Evolutionary conservation across 805 yeast genomes (phyloP), one percentile per base, ranked within the genome.

Genomic region (Pichia rugopelliculosa): DNA sequence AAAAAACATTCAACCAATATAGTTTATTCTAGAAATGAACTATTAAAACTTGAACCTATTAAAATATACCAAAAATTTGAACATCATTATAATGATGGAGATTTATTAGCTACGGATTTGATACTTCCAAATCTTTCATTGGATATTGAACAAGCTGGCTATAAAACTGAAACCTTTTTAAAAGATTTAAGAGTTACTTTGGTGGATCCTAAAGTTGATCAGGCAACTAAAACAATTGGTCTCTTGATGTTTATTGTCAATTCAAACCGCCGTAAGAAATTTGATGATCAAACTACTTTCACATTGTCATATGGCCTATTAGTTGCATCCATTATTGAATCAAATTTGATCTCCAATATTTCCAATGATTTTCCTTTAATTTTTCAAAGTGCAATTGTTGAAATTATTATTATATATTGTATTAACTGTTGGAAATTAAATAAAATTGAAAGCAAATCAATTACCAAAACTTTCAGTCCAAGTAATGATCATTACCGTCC

Each of bases 371-470:
- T 56, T 0, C 55, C 61, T 21, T 45, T 61, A 6, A 59, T 53
- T n/a, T 13, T 59, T 37, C 46, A 67, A 15, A 57, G 64, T 40
- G 53, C 67, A 1, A 42, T 75, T 20, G 41, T 73, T 12, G 80
- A 75, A 27, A 56, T 70, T 56, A 50, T 75, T 3, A 55, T 75
- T 17, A 67, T 64, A 42, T 76, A 73, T 51, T 71, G 76, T 46
- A 71, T 73, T 59, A 60, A 67, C 10, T 76, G 74, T 49, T 75
- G 76, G 77, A 56, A 57, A 21, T 71, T 60, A 48, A 46, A 51
- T 17, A 49, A 41, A 9, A 44, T 47, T 7, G 47, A 59, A 9
- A 57, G 61, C 22, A 30, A 54, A 1, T 49, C 50, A 10, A 45
- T 66, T 9, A 49, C 49, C 7, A 49, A 40, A 18, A 55, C 53